phyloP scores from a whole-genome alignment of 768 basidiomycete genomes.

The Naganishia randhawae region DNA sequence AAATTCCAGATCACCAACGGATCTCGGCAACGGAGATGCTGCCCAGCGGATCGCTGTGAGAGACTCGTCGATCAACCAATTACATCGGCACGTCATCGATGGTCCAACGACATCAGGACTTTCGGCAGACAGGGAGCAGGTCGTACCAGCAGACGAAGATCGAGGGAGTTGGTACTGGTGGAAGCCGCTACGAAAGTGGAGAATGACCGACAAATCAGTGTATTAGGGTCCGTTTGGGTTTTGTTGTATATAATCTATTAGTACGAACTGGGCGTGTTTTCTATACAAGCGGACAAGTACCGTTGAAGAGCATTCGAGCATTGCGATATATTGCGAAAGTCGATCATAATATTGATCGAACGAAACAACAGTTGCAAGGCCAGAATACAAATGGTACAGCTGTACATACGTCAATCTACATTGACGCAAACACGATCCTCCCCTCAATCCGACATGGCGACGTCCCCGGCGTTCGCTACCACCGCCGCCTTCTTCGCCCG shows the following conservation, averaged over 20 bases:
- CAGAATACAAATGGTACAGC: conserved; percentile 19
- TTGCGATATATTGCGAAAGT: background rate
- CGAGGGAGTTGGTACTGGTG: conserved; percentile 47
- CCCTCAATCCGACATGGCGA: conserved; percentile 10
- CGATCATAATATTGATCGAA: background rate
- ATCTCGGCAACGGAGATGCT: background rate
- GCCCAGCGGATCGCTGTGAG: background rate
- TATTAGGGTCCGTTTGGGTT: background rate
- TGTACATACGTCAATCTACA: conserved; percentile 4
- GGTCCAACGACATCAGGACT: background rate
- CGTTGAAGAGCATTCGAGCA: background rate
- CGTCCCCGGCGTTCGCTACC: background rate
- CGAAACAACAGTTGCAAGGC: conserved; percentile 1
- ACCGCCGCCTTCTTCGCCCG: conserved; percentile 20
- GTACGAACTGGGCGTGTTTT: background rate
- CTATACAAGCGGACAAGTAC: background rate
- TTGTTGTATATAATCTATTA: background rate
- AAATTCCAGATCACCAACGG: background rate
- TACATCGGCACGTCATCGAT: background rate
- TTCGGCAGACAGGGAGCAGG: background rate
- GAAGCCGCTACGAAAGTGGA: conserved; percentile 48
- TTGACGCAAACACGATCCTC: background rate
- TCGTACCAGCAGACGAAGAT: background rate
- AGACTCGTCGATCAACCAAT: background rate
- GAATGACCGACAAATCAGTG: conserved; percentile 15